These are phyloP conservation scores for Kurtzmaniella quercitrusa DNA, from an alignment of 1,139 yeast species.

Conservation along the genomic window DNA sequence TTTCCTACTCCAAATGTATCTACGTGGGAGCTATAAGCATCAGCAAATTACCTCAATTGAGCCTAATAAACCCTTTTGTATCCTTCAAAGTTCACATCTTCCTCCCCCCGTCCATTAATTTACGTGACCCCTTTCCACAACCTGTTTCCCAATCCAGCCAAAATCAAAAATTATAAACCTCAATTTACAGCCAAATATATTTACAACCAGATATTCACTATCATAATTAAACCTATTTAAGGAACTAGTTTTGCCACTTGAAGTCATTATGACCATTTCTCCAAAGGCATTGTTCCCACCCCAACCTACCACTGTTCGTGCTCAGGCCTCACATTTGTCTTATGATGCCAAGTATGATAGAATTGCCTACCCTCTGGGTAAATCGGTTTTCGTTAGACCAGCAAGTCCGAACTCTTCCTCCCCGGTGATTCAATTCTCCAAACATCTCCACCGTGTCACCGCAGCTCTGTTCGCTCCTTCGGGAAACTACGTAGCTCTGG, in stretches of 20 bases:
- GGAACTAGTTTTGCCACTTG: neutral
- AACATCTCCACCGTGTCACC: constrained; percentile 67
- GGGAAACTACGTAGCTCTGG: constrained; percentile 88
- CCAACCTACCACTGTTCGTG: constrained; percentile 72
- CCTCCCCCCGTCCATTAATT: too few relatives aligned
- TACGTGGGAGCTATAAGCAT: too few relatives aligned
- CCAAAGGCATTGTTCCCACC: constrained; percentile 54
- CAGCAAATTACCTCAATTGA: too few relatives aligned
- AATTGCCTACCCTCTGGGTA: constrained; percentile 78
- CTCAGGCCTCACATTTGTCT: constrained; percentile 65
- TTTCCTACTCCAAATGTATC: too few relatives aligned
- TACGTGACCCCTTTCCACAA: neutral
- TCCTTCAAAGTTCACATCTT: too few relatives aligned
- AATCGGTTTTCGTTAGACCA: constrained; percentile 70
- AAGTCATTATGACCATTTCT: constrained; percentile 20
- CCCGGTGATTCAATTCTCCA: constrained; percentile 62
- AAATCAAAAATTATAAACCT: neutral
- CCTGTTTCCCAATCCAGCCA: neutral
- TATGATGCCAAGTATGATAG: constrained; percentile 67
- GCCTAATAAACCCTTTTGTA: too few relatives aligned
- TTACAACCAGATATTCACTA: neutral
- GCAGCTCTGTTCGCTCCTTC: constrained; percentile 86
- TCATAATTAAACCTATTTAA: neutral
- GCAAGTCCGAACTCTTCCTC: constrained; percentile 33
- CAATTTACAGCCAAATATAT: neutral